Evolutionary conservation across 805 yeast species (phyloP).

Genomic region (Kazachstania viticola): DNA sequence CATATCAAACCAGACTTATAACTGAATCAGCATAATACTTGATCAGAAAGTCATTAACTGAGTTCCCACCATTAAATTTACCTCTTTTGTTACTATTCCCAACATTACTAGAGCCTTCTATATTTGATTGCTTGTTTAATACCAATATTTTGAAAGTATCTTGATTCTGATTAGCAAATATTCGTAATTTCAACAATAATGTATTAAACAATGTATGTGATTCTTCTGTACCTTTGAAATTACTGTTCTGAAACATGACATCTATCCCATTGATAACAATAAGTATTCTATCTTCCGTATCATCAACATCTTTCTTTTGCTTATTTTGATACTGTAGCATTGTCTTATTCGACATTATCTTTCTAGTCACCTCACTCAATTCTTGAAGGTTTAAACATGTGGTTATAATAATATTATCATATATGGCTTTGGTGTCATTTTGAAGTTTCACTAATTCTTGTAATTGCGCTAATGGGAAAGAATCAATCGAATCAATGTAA

Average conservation of each 20-base stretch:
- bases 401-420: slow-evolving; percentile 20
- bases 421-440: slow-evolving; percentile 7
- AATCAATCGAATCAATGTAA: slow-evolving; percentile 22
- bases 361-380: slow-evolving; percentile 5
- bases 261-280: slow-evolving; percentile 18
- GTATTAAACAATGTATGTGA: slow-evolving; percentile 17
- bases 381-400: slow-evolving; percentile 21
- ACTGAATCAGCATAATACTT: background rate
- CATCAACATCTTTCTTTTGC: background rate
- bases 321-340: background rate
- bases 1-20: too few species aligned
- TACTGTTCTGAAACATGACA: slow-evolving; percentile 20
- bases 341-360: background rate
- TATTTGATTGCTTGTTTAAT: too few species aligned
- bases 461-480: slow-evolving; percentile 21
- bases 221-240: slow-evolving; percentile 8
- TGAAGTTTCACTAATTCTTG: slow-evolving; percentile 10
- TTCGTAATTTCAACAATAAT: slow-evolving; percentile 10
- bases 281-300: slow-evolving; percentile 1
- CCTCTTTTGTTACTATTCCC: too few species aligned
- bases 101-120: too few species aligned
- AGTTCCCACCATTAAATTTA: too few species aligned
- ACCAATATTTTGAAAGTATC: too few species aligned
- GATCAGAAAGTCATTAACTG: background rate
- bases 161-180: too few species aligned